phyloP scores from a whole-genome alignment of 2,329 filamentous ascomycete genomes.

The Venturia nashicola region DNA sequence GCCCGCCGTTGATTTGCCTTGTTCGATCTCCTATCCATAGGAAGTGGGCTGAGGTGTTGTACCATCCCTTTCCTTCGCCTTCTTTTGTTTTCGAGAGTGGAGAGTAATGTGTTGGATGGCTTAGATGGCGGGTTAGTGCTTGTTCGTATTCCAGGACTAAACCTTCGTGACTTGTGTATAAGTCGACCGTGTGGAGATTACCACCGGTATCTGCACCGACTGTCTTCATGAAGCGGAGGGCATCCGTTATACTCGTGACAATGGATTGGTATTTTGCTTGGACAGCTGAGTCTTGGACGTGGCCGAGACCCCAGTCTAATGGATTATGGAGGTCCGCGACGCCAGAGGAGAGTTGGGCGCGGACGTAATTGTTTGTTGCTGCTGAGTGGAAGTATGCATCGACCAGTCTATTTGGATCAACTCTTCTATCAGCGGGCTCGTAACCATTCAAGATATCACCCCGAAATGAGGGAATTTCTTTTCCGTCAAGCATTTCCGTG shows the following conservation, averaged over 20 bases:
- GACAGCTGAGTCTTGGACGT: constrained; percentile 72
- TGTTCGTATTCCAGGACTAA: constrained; percentile 92
- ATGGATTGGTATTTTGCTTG: constrained; percentile 79
- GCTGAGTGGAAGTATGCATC: constrained; percentile 93
- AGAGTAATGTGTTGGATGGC: constrained; percentile 42
- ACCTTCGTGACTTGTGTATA: constrained; percentile 93
- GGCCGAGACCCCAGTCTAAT: constrained; percentile 87
- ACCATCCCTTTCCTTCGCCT: constrained; percentile 52
- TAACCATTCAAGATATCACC: constrained; percentile 95
- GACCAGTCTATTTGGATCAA: constrained; percentile 75
- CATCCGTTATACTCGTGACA: constrained; percentile 77
- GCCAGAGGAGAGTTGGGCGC: constrained; percentile 70
- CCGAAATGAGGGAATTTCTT: constrained; percentile 76
- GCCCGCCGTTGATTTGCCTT: constrained; percentile 79
- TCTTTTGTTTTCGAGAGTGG: constrained; percentile 8
- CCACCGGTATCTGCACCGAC: constrained; percentile 75
- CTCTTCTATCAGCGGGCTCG: constrained; percentile 57
- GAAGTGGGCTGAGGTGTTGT: constrained; percentile 92
- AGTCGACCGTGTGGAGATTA: constrained; percentile 79
- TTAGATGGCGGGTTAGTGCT: constrained; percentile 64
- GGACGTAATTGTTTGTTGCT: constrained; percentile 86
- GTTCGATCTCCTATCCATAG: constrained; percentile 98
- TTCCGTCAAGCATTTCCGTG: constrained; percentile 64
- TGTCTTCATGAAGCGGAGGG: constrained; percentile 85
- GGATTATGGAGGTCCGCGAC: constrained; percentile 90